Evolutionary conservation across 1,284 basidiomycete species (phyloP).

Genomic region (Ustilago bromivora): DNA sequence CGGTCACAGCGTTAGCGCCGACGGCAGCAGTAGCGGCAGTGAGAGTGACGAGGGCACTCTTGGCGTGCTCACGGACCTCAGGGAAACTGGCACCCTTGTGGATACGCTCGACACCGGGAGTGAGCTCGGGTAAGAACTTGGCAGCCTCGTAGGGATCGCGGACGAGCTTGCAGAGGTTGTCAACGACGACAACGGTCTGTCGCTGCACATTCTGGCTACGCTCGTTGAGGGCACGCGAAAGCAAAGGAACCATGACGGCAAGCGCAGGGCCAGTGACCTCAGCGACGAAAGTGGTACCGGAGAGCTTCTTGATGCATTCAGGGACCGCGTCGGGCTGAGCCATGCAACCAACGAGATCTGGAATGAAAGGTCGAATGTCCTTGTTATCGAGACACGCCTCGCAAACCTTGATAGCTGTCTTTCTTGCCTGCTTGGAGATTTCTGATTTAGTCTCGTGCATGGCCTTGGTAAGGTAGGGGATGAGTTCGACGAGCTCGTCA

Average conservation of each 20-base stretch:
- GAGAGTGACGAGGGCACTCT: slow-evolving; percentile 65
- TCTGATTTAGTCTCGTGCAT: slow-evolving; percentile 99
- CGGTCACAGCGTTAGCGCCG: slow-evolving; percentile 49
- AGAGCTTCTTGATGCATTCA: slow-evolving; percentile 93
- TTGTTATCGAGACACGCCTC: slow-evolving; percentile 90
- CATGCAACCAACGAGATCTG: slow-evolving; percentile 87
- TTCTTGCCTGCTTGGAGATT: slow-evolving; percentile 87
- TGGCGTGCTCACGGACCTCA: slow-evolving; percentile 75
- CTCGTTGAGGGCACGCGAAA: slow-evolving; percentile 92
- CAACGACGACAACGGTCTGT: slow-evolving; percentile 87
- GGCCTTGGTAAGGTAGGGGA: slow-evolving; percentile 87
- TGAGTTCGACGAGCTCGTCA: slow-evolving; percentile 81
- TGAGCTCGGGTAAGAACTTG: slow-evolving; percentile 85
- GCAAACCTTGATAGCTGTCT: slow-evolving; percentile 93
- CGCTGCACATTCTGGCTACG: slow-evolving; percentile 80
- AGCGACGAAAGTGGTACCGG: slow-evolving; percentile 94
- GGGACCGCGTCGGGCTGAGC: slow-evolving; percentile 84
- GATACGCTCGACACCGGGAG: slow-evolving; percentile 92
- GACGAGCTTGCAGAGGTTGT: slow-evolving; percentile 98
- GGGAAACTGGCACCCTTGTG: slow-evolving; percentile 93
- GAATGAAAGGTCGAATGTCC: slow-evolving; percentile 90
- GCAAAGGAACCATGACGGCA: slow-evolving; percentile 92
- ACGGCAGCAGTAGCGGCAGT: slow-evolving; percentile 52
- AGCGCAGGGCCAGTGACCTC: slow-evolving; percentile 96
- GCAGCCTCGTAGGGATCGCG: slow-evolving; percentile 91